Percentiles rank a stretch among this genome's conserved stretches.
phyloP scores from a whole-genome alignment of 768 basidiomycete species.

The Podaxis sp. region DNA sequence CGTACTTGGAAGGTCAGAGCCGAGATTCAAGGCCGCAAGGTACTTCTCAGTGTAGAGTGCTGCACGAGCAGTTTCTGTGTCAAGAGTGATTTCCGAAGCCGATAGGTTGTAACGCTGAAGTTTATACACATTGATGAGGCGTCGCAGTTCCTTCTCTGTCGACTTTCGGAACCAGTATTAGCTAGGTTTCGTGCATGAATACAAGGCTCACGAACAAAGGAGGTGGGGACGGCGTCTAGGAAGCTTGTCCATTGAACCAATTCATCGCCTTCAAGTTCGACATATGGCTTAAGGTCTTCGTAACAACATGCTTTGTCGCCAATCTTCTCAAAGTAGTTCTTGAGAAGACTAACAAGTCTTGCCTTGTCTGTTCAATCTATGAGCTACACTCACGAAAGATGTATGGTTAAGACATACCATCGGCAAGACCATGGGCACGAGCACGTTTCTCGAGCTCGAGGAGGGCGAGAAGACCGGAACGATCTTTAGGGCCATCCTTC shows the following conservation, averaged over 20 bases:
- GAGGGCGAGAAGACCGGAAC: constrained; percentile 68
- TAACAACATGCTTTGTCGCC: constrained; percentile 84
- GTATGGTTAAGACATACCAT: constrained; percentile 28
- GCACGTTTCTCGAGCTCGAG: constrained; percentile 72
- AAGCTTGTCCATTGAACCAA: constrained; percentile 49
- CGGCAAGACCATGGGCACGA: constrained; percentile 39
- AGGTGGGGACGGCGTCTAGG: constrained; percentile 41
- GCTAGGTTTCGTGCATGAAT: neutral
- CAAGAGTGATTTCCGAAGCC: constrained; percentile 44
- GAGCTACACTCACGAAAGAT: neutral
- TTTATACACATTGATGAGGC: constrained; percentile 72
- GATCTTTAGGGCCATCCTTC: constrained; percentile 65
- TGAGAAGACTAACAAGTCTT: constrained; percentile 44
- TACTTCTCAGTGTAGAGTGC: constrained; percentile 56
- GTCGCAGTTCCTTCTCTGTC: constrained; percentile 50
- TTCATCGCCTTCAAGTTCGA: constrained; percentile 43
- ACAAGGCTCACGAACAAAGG: constrained; percentile 38
- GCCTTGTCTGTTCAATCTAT: constrained; percentile 33
- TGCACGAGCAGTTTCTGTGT: constrained; percentile 51
- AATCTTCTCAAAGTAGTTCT: constrained; percentile 65
- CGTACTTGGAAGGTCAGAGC: constrained; percentile 58
- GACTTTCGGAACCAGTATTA: constrained; percentile 29
- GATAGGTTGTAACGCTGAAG: constrained; percentile 59
- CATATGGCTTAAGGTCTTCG: constrained; percentile 76
- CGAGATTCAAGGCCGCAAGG: constrained; percentile 61